Base-by-base conservation (phyloP, 2,329 filamentous ascomycete species). In the Juglanconis sp. region DNA sequence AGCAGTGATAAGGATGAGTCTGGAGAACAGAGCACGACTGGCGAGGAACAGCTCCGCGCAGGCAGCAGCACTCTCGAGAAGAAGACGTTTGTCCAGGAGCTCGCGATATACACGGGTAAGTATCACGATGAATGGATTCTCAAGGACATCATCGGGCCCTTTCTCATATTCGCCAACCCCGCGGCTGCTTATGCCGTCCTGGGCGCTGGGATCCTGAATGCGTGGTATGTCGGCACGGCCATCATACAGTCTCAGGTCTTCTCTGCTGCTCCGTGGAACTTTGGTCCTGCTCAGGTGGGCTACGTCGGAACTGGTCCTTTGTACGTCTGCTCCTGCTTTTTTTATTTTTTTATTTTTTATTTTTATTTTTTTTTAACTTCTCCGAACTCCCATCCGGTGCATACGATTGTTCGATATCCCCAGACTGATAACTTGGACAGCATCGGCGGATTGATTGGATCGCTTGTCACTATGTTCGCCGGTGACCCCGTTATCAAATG, bases 201-300 rank as follows among this genome's bases (percentile, higher is more conserved):
- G n/a, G 64, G 74, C 1, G 72, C 72, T 2, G 73, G 73, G 17
- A 69, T 70, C 31, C 66, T 74, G 1, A 72, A 72, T 2, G 69
- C 70, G 30, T 71, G 74, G 59, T 74, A 71, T 50, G 74, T 77
- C 13, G 73, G 73, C 3, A 70, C 74, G 53, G 72, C 73, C 6
- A 75, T 76, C 60, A 71, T 73, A 54, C 70, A 76, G 62, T 72
- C 75, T 3, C 74, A 75, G 42, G 73, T 76, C 51, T 77, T 77
- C 67, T 70, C 70, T 52, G 66, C 64, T 4, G 73, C 74, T 24
- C 75, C 75, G 2, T 77, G 75, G 64, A 63, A 66, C 34, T 69
- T 76, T 47, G 66, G 63, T 15, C 67, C 75, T 2, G 69, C 71
- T 1, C 70, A 71, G 6, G 72, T 77, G 24, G 75, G 75, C 30